Percentiles rank a stretch among this genome's conserved stretches.
phyloP scores from a whole-genome alignment of 345 rosid species.

The Melastoma malabathricum region DNA sequence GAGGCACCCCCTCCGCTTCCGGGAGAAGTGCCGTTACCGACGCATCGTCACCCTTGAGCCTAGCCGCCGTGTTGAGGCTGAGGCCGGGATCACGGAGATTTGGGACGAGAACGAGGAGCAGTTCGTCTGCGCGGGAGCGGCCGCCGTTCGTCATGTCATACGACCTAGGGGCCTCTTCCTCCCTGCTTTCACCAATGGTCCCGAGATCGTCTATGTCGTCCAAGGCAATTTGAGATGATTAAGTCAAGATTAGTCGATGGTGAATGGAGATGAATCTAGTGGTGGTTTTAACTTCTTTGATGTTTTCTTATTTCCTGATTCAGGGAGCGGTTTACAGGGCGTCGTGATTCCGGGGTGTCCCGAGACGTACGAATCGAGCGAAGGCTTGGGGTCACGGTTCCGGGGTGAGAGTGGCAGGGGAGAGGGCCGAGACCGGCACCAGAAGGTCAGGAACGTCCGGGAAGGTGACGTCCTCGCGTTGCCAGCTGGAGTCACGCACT shows the following conservation, averaged over 20 bases:
- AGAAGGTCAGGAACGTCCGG: slow-evolving; percentile 19
- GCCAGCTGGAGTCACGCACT: slow-evolving; percentile 31
- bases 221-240: slow-evolving; percentile 15
- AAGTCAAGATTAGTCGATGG: no score
- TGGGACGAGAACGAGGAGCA: slow-evolving; percentile 28
- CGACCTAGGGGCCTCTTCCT: slow-evolving; percentile 20
- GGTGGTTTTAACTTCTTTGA: no score
- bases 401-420: background rate
- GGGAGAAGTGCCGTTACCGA: slow-evolving; percentile 18
- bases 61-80: no score
- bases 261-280: no score
- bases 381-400: slow-evolving; percentile 1
- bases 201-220: slow-evolving; percentile 25
- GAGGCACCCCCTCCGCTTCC: slow-evolving; percentile 11
- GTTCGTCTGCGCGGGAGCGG: slow-evolving; percentile 33
- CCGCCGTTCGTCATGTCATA: slow-evolving; percentile 23
- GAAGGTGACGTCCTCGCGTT: slow-evolving; percentile 30
- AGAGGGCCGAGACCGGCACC: slow-evolving; percentile 15
- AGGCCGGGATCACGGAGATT: slow-evolving; percentile 29
- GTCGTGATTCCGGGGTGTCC: slow-evolving; percentile 25
- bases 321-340: slow-evolving; percentile 25
- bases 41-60: slow-evolving; percentile 23
- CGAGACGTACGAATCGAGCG: slow-evolving; percentile 19
- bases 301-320: background rate
- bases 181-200: slow-evolving; percentile 25